phyloP scores from a whole-genome alignment of 2,329 filamentous ascomycete species.

The Ophiobolus disseminans region DNA sequence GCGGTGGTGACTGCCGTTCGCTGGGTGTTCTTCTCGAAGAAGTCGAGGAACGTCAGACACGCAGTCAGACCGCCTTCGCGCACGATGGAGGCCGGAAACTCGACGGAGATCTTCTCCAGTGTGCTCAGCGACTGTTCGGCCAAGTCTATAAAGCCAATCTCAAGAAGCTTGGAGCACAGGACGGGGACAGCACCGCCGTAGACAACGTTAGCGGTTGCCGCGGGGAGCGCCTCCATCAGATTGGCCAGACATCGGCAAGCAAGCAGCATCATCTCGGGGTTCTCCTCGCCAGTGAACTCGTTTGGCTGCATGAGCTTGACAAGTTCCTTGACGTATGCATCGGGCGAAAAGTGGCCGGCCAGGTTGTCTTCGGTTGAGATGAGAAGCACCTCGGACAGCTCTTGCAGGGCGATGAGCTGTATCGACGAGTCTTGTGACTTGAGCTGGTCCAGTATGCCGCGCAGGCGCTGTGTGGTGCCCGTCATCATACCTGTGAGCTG shows the following conservation, averaged over 20 bases:
- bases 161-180: slow-evolving; percentile 90
- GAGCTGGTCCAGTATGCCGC: slow-evolving; percentile 66
- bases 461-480: slow-evolving; percentile 78
- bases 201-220: slow-evolving; percentile 92
- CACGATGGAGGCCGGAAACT: slow-evolving; percentile 94
- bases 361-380: slow-evolving; percentile 97
- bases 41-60: slow-evolving; percentile 95
- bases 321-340: slow-evolving; percentile 93
- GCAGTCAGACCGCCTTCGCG: slow-evolving; percentile 93
- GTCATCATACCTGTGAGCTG: slow-evolving; percentile 89
- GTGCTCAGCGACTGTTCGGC: slow-evolving; percentile 97
- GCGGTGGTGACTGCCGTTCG: slow-evolving; percentile 96
- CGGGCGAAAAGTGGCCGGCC: slow-evolving; percentile 91
- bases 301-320: slow-evolving; percentile 90
- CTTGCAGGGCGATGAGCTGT: slow-evolving; percentile 90
- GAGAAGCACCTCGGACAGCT: slow-evolving; percentile 89
- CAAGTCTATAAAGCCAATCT: slow-evolving; percentile 96
- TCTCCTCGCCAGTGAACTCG: slow-evolving; percentile 84
- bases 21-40: slow-evolving; percentile 96
- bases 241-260: slow-evolving; percentile 96
- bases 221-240: slow-evolving; percentile 93
- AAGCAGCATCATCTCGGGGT: slow-evolving; percentile 95
- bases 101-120: slow-evolving; percentile 94
- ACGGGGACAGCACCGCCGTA: slow-evolving; percentile 97
- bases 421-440: slow-evolving; percentile 83